A percentile compares a stretch with the other conserved stretches of the same genome.
phyloP scores from a whole-genome alignment of 148 eudicot species.

The Nyssa sinensis region DNA sequence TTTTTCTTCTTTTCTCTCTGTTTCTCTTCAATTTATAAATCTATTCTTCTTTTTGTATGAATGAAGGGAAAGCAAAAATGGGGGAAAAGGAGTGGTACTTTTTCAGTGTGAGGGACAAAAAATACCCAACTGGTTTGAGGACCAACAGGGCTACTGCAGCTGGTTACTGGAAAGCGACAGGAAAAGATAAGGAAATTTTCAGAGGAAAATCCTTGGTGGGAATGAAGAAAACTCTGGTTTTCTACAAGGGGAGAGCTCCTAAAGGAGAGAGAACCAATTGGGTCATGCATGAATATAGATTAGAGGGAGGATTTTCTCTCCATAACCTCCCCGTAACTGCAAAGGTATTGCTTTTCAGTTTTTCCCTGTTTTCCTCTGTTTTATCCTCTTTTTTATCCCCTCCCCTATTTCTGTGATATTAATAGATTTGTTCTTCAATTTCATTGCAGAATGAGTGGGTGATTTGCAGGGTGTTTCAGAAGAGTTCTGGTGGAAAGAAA shows the following conservation, averaged over 20 bases:
- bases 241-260: constrained; percentile 64
- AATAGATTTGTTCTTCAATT: background rate
- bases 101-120: constrained; percentile 62
- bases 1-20: background rate
- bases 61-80: constrained; percentile 53
- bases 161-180: constrained; percentile 75
- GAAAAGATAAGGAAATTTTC: constrained; percentile 62
- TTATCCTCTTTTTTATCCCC: background rate
- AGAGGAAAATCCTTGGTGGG: constrained; percentile 52
- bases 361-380: background rate
- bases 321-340: constrained; percentile 42
- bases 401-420: background rate
- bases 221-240: constrained; percentile 69
- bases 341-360: constrained; percentile 32
- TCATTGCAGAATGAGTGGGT: constrained; percentile 53
- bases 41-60: background rate
- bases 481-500: constrained; percentile 40
- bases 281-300: constrained; percentile 65
- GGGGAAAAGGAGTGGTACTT: constrained; percentile 75
- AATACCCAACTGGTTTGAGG: constrained; percentile 67
- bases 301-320: constrained; percentile 47
- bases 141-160: constrained; percentile 59
- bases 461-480: constrained; percentile 45
- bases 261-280: constrained; percentile 63
- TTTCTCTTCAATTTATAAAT: background rate